Conservation (phyloP, 371 early-diverging fungal species). For the Mortierella sp. region DNA sequence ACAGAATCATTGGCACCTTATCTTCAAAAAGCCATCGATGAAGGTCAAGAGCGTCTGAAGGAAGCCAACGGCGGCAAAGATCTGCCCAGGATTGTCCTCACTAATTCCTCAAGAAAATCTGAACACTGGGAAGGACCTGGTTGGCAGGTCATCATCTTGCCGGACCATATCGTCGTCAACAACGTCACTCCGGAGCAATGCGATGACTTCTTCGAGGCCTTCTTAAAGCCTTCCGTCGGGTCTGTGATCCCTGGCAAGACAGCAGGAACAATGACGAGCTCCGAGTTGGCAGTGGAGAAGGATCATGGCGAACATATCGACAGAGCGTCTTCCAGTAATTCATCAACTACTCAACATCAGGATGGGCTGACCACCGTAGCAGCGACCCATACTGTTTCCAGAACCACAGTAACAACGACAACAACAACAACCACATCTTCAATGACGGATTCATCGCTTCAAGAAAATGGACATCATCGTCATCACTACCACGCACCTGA, state of each 20-base stretch:
- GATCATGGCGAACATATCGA: conserved; percentile 21
- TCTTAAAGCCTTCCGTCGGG: conserved; percentile 58
- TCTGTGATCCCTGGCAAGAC: neutral
- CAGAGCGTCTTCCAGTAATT: too few species aligned
- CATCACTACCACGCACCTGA: conserved; percentile 7
- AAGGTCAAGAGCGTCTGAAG: conserved; percentile 31
- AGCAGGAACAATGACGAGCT: neutral
- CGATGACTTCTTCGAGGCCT: conserved; percentile 59
- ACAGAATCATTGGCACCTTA: conserved; percentile 58
- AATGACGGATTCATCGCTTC: too few species aligned
- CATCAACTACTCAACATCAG: neutral
- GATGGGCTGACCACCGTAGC: neutral
- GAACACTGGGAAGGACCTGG: conserved; percentile 43
- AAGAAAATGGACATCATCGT: neutral
- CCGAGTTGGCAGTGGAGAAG: conserved; percentile 21
- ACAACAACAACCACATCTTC: conserved; percentile 1
- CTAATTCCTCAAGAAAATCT: conserved; percentile 59
- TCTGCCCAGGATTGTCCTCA: conserved; percentile 56
- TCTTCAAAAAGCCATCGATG: conserved; percentile 32
- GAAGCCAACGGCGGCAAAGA: conserved; percentile 23
- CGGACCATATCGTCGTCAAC: conserved; percentile 67
- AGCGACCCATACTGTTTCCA: neutral
- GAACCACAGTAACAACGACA: conserved; percentile 1
- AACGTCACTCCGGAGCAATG: conserved; percentile 65
- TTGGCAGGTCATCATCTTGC: conserved; percentile 61